Conservation (phyloP, 2,329 filamentous ascomycete species). For the Cladophialophora psammophila region DNA sequence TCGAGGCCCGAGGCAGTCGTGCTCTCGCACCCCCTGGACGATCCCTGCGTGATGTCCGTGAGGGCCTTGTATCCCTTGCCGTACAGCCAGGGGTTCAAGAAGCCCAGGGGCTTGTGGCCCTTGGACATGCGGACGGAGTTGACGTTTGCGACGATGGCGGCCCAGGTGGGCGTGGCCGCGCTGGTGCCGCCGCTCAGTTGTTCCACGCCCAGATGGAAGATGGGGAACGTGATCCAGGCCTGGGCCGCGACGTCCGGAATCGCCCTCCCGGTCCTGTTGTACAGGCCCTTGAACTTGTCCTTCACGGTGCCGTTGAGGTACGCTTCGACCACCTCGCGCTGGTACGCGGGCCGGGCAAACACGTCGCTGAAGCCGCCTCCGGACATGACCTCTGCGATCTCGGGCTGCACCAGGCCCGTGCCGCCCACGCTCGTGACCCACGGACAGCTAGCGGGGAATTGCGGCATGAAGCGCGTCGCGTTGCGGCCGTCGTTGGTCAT, state of each 20-base stretch:
- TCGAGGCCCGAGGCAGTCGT: slow-evolving; percentile 45
- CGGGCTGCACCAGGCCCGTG: slow-evolving; percentile 59
- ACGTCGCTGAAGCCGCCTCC: slow-evolving; percentile 61
- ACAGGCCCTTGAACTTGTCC: slow-evolving; percentile 52
- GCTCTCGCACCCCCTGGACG: slow-evolving; percentile 44
- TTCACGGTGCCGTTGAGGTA: slow-evolving; percentile 55
- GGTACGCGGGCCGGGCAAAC: slow-evolving; percentile 57
- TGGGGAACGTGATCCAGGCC: slow-evolving; percentile 49
- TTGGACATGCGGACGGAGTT: slow-evolving; percentile 67
- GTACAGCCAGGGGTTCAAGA: slow-evolving; percentile 36
- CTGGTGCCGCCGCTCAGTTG: slow-evolving; percentile 12
- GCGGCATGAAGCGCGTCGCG: slow-evolving; percentile 63
- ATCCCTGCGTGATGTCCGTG: slow-evolving; percentile 43
- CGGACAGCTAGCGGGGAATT: slow-evolving; percentile 71
- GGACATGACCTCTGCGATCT: slow-evolving; percentile 62
- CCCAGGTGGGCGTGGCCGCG: slow-evolving; percentile 64
- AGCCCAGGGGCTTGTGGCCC: slow-evolving; percentile 28
- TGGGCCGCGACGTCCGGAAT: slow-evolving; percentile 48
- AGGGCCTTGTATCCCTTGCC: slow-evolving; percentile 30
- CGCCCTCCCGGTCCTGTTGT: slow-evolving; percentile 37
- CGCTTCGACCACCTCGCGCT: slow-evolving; percentile 51
- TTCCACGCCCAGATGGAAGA: slow-evolving; percentile 49
- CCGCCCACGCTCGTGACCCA: slow-evolving; percentile 73
- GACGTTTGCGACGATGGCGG: slow-evolving; percentile 68
- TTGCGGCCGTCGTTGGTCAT: slow-evolving; percentile 65